These are phyloP conservation scores for Stephania yunnanensis DNA, from an alignment of 164 flowering plant genomes.

Conservation along the genomic window DNA sequence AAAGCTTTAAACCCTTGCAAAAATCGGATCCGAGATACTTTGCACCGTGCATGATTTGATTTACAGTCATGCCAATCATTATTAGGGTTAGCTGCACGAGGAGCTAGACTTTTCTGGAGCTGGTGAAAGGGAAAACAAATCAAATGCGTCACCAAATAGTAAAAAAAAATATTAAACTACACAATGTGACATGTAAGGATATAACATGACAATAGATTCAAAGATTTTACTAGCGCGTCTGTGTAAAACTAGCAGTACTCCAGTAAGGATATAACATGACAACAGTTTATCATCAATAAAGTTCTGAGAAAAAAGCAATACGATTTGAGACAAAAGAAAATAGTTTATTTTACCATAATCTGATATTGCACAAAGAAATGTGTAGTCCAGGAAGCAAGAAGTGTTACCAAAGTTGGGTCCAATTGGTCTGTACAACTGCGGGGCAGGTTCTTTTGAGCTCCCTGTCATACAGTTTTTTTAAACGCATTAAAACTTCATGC, in stretches of 20 bases:
- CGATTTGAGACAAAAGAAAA: constrained; percentile 13
- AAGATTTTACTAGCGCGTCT: too few relatives aligned
- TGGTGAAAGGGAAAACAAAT: constrained; percentile 19
- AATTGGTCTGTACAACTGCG: too few relatives aligned
- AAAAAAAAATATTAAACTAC: too few relatives aligned
- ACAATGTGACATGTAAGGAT: too few relatives aligned
- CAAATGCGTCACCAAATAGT: too few relatives aligned
- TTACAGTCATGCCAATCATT: constrained; percentile 64
- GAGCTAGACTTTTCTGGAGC: constrained; percentile 74
- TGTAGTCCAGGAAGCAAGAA: constrained; percentile 8
- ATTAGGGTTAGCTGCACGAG: constrained; percentile 64
- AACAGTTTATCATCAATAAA: too few relatives aligned
- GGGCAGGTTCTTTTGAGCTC: too few relatives aligned
- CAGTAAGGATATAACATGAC: too few relatives aligned
- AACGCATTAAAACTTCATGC: background rate
- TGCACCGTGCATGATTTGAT: constrained; percentile 46
- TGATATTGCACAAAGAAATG: too few relatives aligned
- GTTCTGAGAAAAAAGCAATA: constrained; percentile 94
- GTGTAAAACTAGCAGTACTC: too few relatives aligned
- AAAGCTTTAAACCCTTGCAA: constrained; percentile 53
- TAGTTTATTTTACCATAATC: background rate
- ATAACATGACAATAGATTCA: too few relatives aligned
- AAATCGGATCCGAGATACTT: constrained; percentile 56
- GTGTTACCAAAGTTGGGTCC: too few relatives aligned
- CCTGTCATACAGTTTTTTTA: background rate